Conservation (phyloP, 768 basidiomycete species). For the Stropharia rugosoannulata region DNA sequence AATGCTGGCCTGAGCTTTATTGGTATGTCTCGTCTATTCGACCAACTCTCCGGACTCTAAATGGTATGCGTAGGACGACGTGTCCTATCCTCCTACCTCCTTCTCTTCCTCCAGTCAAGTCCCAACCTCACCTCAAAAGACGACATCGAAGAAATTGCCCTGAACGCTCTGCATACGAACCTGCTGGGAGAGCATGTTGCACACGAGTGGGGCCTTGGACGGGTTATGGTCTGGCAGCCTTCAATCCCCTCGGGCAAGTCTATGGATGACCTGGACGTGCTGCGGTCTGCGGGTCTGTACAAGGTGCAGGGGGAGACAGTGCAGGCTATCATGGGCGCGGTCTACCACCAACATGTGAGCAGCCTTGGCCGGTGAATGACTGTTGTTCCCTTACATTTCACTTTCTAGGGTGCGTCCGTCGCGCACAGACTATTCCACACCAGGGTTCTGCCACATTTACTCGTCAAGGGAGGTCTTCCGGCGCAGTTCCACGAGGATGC, state of each 20-base stretch:
- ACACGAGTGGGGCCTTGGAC: constrained; percentile 71
- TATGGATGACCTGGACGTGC: constrained; percentile 31
- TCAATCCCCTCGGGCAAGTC: constrained; percentile 36
- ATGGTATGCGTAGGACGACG: constrained; percentile 56
- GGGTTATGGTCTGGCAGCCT: constrained; percentile 75
- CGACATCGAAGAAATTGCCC: constrained; percentile 57
- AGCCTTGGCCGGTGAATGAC: background rate
- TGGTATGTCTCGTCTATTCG: constrained; percentile 41
- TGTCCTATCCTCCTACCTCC: constrained; percentile 72
- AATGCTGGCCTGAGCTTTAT: constrained; percentile 73
- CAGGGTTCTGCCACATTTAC: constrained; percentile 43
- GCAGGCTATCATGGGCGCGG: constrained; percentile 72
- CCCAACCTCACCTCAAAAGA: constrained; percentile 43
- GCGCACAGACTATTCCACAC: constrained; percentile 53
- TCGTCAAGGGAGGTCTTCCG: constrained; percentile 41
- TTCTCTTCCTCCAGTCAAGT: constrained; percentile 66
- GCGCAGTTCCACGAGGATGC: constrained; percentile 49
- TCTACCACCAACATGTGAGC: constrained; percentile 79
- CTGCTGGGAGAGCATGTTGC: constrained; percentile 74
- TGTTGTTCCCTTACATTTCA: constrained; percentile 7
- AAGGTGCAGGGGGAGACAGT: constrained; percentile 80
- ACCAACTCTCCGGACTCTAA: background rate
- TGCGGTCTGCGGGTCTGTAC: constrained; percentile 62
- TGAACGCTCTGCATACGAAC: constrained; percentile 66
- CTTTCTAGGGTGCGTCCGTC: constrained; percentile 41